Evolutionary conservation across 495 filamentous ascomycete species (phyloP).

Genomic region (Aeminium ludgeri): DNA sequence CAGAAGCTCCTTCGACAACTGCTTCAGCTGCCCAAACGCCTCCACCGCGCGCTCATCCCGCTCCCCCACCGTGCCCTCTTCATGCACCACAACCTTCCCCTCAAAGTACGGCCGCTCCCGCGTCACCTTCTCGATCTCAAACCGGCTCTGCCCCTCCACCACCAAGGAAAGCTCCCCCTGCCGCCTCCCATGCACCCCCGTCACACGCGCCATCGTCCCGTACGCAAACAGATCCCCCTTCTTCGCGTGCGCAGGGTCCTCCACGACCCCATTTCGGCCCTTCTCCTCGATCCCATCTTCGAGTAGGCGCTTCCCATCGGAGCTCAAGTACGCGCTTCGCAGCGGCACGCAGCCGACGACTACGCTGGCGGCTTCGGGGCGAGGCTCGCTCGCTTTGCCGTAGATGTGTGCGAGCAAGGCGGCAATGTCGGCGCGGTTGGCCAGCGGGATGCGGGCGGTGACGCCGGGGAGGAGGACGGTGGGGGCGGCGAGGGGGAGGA

Average conservation of each 20-base stretch:
- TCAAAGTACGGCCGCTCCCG: conserved; percentile 77
- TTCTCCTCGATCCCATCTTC: conserved; percentile 30
- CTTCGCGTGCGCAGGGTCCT: conserved; percentile 41
- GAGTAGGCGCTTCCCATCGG: conserved; percentile 53
- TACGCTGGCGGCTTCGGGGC: conserved; percentile 45
- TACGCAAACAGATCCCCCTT: conserved; percentile 60
- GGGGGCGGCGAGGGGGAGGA: conserved; percentile 59
- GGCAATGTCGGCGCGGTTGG: conserved; percentile 64
- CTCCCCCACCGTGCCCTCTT: conserved; percentile 35
- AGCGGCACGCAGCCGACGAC: conserved; percentile 72
- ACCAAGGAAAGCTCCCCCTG: conserved; percentile 65
- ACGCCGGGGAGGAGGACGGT: conserved; percentile 67
- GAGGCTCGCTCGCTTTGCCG: conserved; percentile 44
- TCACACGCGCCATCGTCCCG: conserved; percentile 66
- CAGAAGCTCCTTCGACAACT: conserved; percentile 66
- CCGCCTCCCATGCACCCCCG: conserved; percentile 62
- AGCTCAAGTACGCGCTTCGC: conserved; percentile 47
- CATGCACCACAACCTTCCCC: conserved; percentile 47
- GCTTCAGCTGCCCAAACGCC: conserved; percentile 63
- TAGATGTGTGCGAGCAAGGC: conserved; percentile 65
- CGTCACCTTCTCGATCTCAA: conserved; percentile 54
- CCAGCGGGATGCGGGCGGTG: conserved; percentile 56
- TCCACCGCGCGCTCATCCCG: conserved; percentile 41
- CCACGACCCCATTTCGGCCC: conserved; percentile 18
- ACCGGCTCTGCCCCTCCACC: conserved; percentile 68